Evolutionary conservation across 164 flowering plant genomes (phyloP).

Genomic region (Umbilicus rupestris): DNA sequence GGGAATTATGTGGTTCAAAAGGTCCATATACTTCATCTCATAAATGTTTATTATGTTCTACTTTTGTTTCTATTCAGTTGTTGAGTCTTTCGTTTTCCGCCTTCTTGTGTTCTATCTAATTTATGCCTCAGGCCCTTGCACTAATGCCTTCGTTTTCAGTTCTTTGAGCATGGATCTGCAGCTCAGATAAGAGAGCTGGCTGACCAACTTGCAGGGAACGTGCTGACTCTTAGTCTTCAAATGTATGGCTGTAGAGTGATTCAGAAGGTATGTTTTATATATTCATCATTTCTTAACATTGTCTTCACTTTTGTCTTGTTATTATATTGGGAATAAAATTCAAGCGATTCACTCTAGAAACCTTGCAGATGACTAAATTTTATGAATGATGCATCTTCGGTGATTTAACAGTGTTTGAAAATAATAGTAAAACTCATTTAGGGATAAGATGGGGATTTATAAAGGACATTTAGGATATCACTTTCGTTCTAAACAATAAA

Average conservation of each 20-base stretch:
- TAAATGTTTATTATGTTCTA: background rate
- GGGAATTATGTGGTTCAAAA: slow-evolving; percentile 98
- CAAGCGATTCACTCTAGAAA: too few relatives aligned
- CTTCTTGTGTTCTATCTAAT: background rate
- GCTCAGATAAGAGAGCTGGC: slow-evolving; percentile 72
- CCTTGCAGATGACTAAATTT: too few relatives aligned
- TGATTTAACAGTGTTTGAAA: background rate
- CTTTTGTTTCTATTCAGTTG: background rate
- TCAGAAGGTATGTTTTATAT: slow-evolving; percentile 46
- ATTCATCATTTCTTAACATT: too few relatives aligned
- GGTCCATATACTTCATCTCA: slow-evolving; percentile 31
- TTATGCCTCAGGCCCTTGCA: slow-evolving; percentile 10
- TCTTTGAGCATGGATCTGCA: slow-evolving; percentile 77
- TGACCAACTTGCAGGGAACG: slow-evolving; percentile 60
- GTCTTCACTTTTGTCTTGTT: too few relatives aligned
- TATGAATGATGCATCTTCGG: too few relatives aligned
- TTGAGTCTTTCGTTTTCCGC: background rate
- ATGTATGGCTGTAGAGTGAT: slow-evolving; percentile 94
- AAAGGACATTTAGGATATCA: background rate
- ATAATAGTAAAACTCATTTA: background rate
- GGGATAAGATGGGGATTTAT: background rate
- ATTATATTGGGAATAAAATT: too few relatives aligned
- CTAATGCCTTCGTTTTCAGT: slow-evolving; percentile 21
- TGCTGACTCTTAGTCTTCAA: slow-evolving; percentile 70
- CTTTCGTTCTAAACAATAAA: background rate